These are phyloP conservation scores for Aspergillus taichungensis DNA, from an alignment of 495 filamentous ascomycete genomes.

Conservation along the genomic window DNA sequence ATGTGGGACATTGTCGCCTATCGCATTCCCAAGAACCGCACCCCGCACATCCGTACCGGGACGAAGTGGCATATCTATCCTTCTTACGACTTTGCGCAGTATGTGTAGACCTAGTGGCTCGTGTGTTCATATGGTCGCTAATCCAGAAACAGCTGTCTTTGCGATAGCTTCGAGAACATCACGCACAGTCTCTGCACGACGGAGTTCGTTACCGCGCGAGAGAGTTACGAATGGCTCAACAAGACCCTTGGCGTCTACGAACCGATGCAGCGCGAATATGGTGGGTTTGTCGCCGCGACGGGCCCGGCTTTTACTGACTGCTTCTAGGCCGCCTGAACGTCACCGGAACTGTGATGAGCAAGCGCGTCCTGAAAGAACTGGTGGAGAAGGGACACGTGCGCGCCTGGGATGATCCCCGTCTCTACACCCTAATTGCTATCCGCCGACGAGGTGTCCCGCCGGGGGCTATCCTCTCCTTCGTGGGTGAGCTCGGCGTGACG, in stretches of 20 bases:
- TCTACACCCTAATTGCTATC: conserved; percentile 82
- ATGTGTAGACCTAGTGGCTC: conserved; percentile 15
- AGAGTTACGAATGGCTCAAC: conserved; percentile 85
- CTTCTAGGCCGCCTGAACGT: conserved; percentile 55
- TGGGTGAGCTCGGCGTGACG: conserved; percentile 83
- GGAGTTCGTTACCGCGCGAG: conserved; percentile 67
- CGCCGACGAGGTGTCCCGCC: conserved; percentile 77
- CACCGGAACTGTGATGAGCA: conserved; percentile 72
- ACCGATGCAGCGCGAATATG: conserved; percentile 77
- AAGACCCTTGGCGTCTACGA: conserved; percentile 65
- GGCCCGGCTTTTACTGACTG: background rate
- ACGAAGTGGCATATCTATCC: conserved; percentile 78
- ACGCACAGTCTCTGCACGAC: conserved; percentile 85
- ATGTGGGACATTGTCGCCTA: conserved; percentile 70
- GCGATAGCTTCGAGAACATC: conserved; percentile 80
- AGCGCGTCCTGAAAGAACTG: conserved; percentile 70
- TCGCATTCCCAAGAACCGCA: conserved; percentile 49
- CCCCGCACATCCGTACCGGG: conserved; percentile 63
- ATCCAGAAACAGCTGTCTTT: conserved; percentile 36
- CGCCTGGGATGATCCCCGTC: conserved; percentile 81
- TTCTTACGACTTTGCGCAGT: conserved; percentile 87
- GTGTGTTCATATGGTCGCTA: background rate
- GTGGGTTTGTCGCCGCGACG: conserved; percentile 16
- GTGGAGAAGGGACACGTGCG: conserved; percentile 65
- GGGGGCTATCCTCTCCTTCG: conserved; percentile 76